Percentiles rank a stretch among this genome's conserved stretches.
Conservation (phyloP, 495 filamentous ascomycete species). For the Podospora appendiculata region DNA sequence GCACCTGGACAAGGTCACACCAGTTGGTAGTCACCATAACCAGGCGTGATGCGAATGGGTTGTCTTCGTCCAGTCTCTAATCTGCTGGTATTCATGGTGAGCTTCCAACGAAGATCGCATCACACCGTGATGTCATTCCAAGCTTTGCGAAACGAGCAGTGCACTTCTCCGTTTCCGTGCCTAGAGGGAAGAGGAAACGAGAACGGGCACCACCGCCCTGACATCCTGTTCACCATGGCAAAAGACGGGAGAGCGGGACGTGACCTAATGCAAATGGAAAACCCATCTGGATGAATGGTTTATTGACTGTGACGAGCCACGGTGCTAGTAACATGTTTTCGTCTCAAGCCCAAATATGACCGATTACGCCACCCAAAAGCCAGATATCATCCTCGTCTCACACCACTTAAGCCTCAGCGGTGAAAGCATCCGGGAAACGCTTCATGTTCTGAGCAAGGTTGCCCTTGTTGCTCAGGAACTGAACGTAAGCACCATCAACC, state of each 20-base stretch:
- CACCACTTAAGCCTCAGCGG: constrained; percentile 28
- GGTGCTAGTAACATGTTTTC: constrained; percentile 21
- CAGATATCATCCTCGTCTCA: constrained; percentile 28
- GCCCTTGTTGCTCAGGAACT: constrained; percentile 93
- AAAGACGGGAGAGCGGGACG: not conserved
- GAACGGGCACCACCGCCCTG: no score
- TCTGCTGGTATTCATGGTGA: no score
- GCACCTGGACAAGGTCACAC: no score
- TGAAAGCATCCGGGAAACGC: constrained; percentile 89
- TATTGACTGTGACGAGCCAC: constrained; percentile 22
- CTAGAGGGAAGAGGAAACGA: no score
- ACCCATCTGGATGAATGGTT: constrained; percentile 18
- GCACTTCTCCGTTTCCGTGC: no score
- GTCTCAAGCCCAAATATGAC: constrained; percentile 26
- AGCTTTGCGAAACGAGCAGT: no score
- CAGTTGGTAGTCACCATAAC: no score
- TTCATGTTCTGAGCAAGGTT: constrained; percentile 77
- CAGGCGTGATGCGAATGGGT: no score
- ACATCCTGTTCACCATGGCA: no score
- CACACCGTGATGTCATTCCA: no score
- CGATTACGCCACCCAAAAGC: constrained; percentile 25
- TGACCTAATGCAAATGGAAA: constrained; percentile 2
- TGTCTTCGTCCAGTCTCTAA: no score
- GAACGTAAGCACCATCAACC: constrained; percentile 96
- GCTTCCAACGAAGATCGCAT: no score